Conservation (phyloP, 2,329 filamentous ascomycete species). For the Colletotrichum camelliae region DNA sequence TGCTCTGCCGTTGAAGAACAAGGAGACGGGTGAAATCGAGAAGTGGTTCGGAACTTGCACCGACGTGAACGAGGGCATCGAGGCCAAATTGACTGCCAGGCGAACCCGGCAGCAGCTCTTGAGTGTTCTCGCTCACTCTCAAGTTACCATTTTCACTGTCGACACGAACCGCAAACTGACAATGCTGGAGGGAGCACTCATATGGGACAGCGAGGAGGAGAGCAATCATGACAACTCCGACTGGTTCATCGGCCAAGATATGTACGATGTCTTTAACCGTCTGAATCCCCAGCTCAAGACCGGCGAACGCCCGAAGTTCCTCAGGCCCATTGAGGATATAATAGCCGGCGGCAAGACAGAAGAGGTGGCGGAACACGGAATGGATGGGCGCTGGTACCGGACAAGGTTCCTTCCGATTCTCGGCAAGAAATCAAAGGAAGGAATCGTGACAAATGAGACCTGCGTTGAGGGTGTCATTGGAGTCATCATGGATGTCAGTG, state of each 20-base stretch:
- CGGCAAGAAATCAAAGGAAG: conserved; percentile 59
- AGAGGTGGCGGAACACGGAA: conserved; percentile 68
- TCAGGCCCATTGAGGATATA: conserved; percentile 67
- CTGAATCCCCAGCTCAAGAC: conserved; percentile 48
- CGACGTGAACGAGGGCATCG: conserved; percentile 77
- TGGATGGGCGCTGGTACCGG: conserved; percentile 68
- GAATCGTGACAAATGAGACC: conserved; percentile 47
- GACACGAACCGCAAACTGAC: conserved; percentile 66
- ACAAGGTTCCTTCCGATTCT: conserved; percentile 74
- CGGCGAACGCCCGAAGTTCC: conserved; percentile 53
- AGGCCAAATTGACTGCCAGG: conserved; percentile 69
- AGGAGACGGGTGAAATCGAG: conserved; percentile 69
- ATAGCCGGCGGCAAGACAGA: conserved; percentile 64
- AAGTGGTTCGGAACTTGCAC: conserved; percentile 87
- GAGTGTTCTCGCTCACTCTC: conserved; percentile 76
- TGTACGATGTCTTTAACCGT: conserved; percentile 68
- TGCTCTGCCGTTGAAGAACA: conserved; percentile 71
- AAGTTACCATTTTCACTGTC: conserved; percentile 78
- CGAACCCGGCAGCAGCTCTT: conserved; percentile 73
- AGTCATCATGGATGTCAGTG: conserved; percentile 81
- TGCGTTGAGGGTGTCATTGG: conserved; percentile 76
- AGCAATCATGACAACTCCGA: conserved; percentile 41
- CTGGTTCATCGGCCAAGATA: conserved; percentile 64
- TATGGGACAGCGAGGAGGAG: conserved; percentile 50
- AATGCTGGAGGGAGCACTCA: conserved; percentile 72